A percentile compares a stretch with the other conserved stretches of the same genome.
Conservation (phyloP, 805 yeast species). For the Candida nitratophila region DNA sequence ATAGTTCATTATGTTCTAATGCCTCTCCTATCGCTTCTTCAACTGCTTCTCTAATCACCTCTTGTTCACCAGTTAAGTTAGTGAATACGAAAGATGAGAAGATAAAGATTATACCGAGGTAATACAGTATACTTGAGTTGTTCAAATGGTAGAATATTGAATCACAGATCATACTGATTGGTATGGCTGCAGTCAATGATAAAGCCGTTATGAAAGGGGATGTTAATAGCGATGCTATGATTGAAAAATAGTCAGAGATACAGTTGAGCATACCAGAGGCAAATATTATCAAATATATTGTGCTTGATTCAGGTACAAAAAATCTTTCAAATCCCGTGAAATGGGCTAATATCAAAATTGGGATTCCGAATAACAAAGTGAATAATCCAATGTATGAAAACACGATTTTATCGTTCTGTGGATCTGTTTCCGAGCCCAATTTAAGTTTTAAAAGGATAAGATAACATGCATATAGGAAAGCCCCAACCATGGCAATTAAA, state of each 20-base stretch:
- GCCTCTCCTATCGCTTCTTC: constrained; percentile 43
- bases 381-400: constrained; percentile 41
- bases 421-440: constrained; percentile 35
- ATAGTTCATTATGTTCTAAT: constrained; percentile 34
- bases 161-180: constrained; percentile 44
- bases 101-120: constrained; percentile 40
- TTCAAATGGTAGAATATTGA: constrained; percentile 28
- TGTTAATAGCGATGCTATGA: constrained; percentile 45
- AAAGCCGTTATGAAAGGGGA: constrained; percentile 47
- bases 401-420: constrained; percentile 38
- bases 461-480: constrained; percentile 40
- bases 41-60: constrained; percentile 37
- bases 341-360: constrained; percentile 30
- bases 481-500: constrained; percentile 35
- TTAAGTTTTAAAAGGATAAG: constrained; percentile 35
- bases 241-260: constrained; percentile 42
- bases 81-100: constrained; percentile 39
- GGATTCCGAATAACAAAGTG: constrained; percentile 33
- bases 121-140: constrained; percentile 28
- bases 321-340: constrained; percentile 33
- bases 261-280: constrained; percentile 39
- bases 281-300: constrained; percentile 26
- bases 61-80: constrained; percentile 38
- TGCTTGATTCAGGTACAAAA: constrained; percentile 33
- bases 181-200: constrained; percentile 45